Percentiles rank a stretch among this genome's conserved stretches.
These are phyloP conservation scores for Artemisia princeps DNA, from an alignment of 140 eudicot genomes.

Conservation along the genomic window DNA sequence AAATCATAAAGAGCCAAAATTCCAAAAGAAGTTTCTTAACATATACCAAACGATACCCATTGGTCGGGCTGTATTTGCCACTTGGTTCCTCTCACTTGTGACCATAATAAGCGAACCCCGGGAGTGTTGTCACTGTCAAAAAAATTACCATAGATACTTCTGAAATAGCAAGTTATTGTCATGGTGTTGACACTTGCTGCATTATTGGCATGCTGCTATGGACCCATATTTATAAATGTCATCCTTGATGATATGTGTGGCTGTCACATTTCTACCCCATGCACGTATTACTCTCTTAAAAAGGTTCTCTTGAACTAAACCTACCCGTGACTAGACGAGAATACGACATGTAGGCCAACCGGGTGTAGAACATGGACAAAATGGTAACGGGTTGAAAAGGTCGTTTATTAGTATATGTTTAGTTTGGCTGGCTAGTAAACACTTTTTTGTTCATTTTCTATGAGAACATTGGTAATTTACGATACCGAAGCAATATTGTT, in stretches of 20 bases:
- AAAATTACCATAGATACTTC: constrained; percentile 24
- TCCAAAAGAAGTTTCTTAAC: constrained; percentile 20
- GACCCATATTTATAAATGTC: constrained; percentile 24
- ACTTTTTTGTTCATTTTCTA: no score
- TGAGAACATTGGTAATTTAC: no score
- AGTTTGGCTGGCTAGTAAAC: no score
- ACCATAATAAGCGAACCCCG: constrained; percentile 10
- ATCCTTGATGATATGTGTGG: constrained; percentile 16
- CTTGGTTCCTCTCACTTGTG: constrained; percentile 22
- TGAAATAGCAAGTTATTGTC: constrained; percentile 18
- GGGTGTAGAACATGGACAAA: no score
- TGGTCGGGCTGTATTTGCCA: constrained; percentile 17
- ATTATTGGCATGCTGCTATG: constrained; percentile 25
- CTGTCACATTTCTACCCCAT: constrained; percentile 20
- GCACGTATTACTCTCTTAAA: not conserved
- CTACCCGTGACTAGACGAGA: constrained; percentile 1
- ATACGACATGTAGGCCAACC: not conserved
- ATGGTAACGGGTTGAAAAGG: no score
- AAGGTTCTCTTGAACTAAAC: constrained; percentile 6
- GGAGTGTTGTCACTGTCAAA: constrained; percentile 21
- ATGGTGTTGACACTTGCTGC: constrained; percentile 29
- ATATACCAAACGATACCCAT: constrained; percentile 15
- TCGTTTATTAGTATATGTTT: no score
- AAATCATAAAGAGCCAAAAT: constrained; percentile 18
- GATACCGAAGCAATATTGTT: no score